A percentile compares a stretch with the other conserved stretches of the same genome.
phyloP scores from a whole-genome alignment of 768 basidiomycete species.

The Paxillus involutus region DNA sequence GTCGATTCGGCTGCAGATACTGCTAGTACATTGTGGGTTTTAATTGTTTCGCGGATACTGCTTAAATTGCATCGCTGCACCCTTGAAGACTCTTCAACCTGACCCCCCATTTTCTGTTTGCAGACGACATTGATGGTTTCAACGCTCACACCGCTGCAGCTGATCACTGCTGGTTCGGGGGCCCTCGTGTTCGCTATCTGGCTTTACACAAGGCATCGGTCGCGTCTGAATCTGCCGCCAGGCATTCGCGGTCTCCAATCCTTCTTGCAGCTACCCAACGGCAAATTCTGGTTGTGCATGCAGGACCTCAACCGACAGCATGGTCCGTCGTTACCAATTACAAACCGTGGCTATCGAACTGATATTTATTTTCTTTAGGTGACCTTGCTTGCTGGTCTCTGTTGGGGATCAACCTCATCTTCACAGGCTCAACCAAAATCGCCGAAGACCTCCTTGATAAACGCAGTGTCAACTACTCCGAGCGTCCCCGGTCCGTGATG shows the following conservation, averaged over 20 bases:
- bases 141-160: too few species aligned
- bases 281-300: constrained; percentile 10
- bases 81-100: too few species aligned
- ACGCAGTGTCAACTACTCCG: constrained; percentile 41
- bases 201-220: neutral
- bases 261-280: constrained; percentile 8
- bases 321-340: constrained; percentile 1
- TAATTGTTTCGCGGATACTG: too few species aligned
- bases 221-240: constrained; percentile 9
- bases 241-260: constrained; percentile 12
- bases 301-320: constrained; percentile 9
- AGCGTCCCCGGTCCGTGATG: constrained; percentile 21
- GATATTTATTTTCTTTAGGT: constrained; percentile 2
- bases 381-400: constrained; percentile 13
- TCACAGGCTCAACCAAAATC: constrained; percentile 42
- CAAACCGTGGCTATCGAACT: neutral
- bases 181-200: neutral
- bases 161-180: too few species aligned
- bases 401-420: constrained; percentile 35
- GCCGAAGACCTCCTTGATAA: constrained; percentile 47
- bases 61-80: too few species aligned
- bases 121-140: too few species aligned
- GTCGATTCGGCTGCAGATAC: too few species aligned
- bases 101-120: too few species aligned
- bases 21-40: too few species aligned